Evolutionary conservation across 176 grass and related monocot species (phyloP), one percentile per base, ranked within the genome.

Genomic region (Cenchrus americanus): DNA sequence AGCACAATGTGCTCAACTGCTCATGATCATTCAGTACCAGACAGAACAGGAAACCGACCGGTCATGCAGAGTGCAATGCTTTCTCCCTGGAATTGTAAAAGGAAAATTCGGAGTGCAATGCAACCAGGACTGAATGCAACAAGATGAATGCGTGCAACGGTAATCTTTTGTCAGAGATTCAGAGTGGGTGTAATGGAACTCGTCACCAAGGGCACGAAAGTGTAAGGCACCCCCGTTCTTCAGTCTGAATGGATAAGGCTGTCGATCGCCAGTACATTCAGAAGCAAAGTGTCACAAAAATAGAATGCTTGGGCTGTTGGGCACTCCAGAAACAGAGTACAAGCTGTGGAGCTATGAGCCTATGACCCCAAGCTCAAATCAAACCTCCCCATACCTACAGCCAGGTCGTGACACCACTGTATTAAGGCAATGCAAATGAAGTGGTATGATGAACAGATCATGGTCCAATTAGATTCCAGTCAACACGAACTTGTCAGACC

Each of bases 1-100:
- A 50, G 53, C 62, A 43, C 5, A 62, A 62, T 72, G 71, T 69
- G 41, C 76, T 80, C 59, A 58, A 27, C 77, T 77, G 64, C 70
- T 64, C 69, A 67, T 40, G 68, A 73, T 71, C 6, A 50, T 61
- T 71, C 17, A 22, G 13, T 12, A 62, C 37, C 68, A 74, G 68
- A 58, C 8, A 37, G 72, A 84, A 75, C 51, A 68, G 60, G 50
- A 67, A 43, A 44, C 18, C 11, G 30, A 30, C 21, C 3, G 42
- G 26, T 1, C 44, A 55, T 48, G 21, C 34, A 37, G 34, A 37
- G 34, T 37, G 34, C 3, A 3, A 37, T 37, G 4, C 34, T 37
- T 37, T 37, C 34, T 37, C 34, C 34, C 4, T 37, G 34, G 3
- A 37, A 37, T 37, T 37, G 34, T 37, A 4, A 37, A 37, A 37